Conservation (phyloP, 2,329 filamentous ascomycete genomes). For the Colletotrichum limetticola region DNA sequence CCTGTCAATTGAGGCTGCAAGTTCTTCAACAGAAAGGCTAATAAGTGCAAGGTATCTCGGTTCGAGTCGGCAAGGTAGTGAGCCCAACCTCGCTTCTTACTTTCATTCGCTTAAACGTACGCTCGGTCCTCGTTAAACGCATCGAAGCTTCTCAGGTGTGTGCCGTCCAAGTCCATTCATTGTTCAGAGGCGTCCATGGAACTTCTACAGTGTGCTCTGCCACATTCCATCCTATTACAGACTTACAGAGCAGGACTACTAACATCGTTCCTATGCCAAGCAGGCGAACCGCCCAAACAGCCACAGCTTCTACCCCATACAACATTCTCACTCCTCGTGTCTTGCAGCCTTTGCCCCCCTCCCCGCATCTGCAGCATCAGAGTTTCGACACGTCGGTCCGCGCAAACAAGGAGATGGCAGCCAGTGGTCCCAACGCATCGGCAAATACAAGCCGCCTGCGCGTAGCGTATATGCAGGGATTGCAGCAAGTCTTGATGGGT, state of each 20-base stretch:
- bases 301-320: neutral
- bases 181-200: neutral
- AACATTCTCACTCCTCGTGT: neutral
- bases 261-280: neutral
- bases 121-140: conserved; percentile 18
- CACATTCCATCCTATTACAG: neutral
- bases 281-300: too few species aligned
- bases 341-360: neutral
- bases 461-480: conserved; percentile 20
- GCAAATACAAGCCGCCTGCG: conserved; percentile 15
- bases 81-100: conserved; percentile 7
- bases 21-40: neutral
- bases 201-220: neutral
- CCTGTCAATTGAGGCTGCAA: too few species aligned
- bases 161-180: neutral
- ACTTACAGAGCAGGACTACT: neutral
- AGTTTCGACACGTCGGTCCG: conserved; percentile 14
- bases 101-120: neutral
- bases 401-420: conserved; percentile 6
- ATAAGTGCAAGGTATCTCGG: neutral
- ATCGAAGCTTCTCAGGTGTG: conserved; percentile 6
- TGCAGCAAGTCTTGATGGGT: neutral
- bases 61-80: neutral
- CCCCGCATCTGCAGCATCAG: conserved; percentile 14
- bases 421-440: neutral